Base-by-base conservation (phyloP, 805 yeast genomes). In the Naumovozyma castellii region DNA sequence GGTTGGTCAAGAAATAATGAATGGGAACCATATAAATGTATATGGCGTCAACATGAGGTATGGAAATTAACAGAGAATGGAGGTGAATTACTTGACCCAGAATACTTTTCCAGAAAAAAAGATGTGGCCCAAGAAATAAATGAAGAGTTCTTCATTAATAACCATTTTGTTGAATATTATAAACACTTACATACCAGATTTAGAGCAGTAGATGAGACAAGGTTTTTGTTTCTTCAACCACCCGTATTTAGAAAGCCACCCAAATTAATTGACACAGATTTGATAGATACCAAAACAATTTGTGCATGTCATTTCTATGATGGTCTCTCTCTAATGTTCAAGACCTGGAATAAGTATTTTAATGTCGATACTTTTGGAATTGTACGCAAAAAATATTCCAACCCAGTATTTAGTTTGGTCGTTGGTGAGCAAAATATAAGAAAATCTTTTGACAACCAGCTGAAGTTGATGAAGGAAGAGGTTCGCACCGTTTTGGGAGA, bases 221-320 rank as follows among this genome's bases (percentile, higher is more conserved):
- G 73, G 18, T 74, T 80, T 43, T 59, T 84, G 10, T 67, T 87
- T 20, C 59, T 86, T 48, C 95, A 87, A 59, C 80, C 94, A 0
- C 94, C 95, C 1, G 92, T 84, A 1, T 65, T 88, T 44, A 80
- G 77, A 49, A 54, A 71, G 3, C 95, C 96, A 0, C 96, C 97
- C 2, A 56, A 61, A 9, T 59, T 84, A 44, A 69, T 68, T 43
- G 71, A 69, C 10, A 69, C 73, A 32, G 56, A 66, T 3, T 54
- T 78, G n/a, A 55, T 82, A 12, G 92, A 83, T 51, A 56, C 66
- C 1, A 73, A 72, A 37, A 79, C 90, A 0, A 76, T 83, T 1
- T 80, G 79, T 50, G 78, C 94, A 15, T 92, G 94, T 2, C 98
- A 90, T 61, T 90, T 80, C 58, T 90, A 90, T 57, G 98, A 90